Percentiles rank a stretch among this genome's conserved stretches.
Evolutionary conservation across 2,329 filamentous ascomycete species (phyloP).

Genomic region (Cercospora brassicicola): DNA sequence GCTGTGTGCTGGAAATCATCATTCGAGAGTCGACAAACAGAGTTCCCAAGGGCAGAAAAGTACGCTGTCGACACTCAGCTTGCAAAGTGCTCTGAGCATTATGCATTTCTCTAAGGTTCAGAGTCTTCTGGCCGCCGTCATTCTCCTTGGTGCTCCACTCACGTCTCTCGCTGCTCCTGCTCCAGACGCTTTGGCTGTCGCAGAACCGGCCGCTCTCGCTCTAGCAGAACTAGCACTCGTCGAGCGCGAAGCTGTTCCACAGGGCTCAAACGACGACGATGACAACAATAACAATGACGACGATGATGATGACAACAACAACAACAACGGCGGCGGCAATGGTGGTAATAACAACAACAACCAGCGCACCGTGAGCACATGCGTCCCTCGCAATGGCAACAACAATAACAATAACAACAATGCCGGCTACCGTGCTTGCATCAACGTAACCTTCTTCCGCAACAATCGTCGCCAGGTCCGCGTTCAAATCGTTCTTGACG

Average conservation of each 20-base stretch:
- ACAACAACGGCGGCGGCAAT: not conserved
- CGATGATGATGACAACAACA: not conserved
- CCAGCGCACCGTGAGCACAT: not conserved
- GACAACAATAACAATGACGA: not conserved
- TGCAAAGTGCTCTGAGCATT: not conserved
- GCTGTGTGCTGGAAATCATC: not conserved
- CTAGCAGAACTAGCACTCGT: not conserved
- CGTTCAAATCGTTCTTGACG: not conserved
- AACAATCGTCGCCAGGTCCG: not conserved
- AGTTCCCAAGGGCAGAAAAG: not conserved
- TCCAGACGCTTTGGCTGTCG: not conserved
- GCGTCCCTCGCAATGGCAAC: not conserved
- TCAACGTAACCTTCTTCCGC: not conserved
- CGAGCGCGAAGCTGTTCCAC: not conserved
- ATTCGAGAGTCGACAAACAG: not conserved
- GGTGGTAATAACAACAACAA: not conserved
- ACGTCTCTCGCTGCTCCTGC: not conserved
- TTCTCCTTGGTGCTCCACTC: not conserved
- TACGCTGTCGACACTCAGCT: not conserved
- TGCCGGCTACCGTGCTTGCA: not conserved
- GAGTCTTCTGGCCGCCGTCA: not conserved
- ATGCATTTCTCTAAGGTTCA: conserved; percentile 1
- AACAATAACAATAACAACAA: not conserved
- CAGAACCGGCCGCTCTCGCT: not conserved
- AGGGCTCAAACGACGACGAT: not conserved